phyloP scores from a whole-genome alignment of 1,284 basidiomycete species.

The Ganoderma meredithae region DNA sequence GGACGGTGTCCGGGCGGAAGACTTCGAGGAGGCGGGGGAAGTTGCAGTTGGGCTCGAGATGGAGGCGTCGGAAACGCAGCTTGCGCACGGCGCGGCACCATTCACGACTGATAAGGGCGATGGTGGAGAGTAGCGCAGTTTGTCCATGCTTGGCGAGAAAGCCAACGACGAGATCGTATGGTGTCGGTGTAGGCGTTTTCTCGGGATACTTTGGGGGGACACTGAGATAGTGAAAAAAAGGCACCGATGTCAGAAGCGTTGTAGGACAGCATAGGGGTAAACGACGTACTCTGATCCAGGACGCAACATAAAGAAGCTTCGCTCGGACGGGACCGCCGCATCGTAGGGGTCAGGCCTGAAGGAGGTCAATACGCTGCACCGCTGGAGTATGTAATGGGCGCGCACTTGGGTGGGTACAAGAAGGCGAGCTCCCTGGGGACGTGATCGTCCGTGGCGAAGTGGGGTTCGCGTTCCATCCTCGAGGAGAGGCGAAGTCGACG shows the following conservation, averaged over 20 bases:
- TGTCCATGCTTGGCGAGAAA: neutral
- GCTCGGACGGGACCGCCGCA: neutral
- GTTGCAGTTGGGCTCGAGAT: constrained; percentile 5
- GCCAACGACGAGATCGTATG: constrained; percentile 2
- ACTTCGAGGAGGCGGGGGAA: constrained; percentile 2
- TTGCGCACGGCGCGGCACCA: constrained; percentile 17
- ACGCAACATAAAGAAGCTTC: constrained; percentile 15
- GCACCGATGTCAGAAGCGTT: neutral
- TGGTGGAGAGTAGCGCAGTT: neutral
- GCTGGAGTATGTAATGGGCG: neutral
- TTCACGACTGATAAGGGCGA: constrained; percentile 12
- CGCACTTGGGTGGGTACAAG: constrained; percentile 14
- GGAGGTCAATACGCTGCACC: neutral
- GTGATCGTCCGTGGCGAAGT: neutral
- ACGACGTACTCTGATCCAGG: constrained; percentile 11
- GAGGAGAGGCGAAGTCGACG: neutral
- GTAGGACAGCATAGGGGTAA: too few relatives aligned
- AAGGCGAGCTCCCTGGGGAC: constrained; percentile 7
- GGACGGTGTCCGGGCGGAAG: constrained; percentile 11
- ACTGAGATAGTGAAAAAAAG: neutral
- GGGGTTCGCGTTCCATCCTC: constrained; percentile 1
- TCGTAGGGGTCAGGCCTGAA: neutral
- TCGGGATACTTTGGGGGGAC: constrained; percentile 19
- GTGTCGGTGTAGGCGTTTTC: neutral
- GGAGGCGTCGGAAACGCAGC: constrained; percentile 10